phyloP scores from a whole-genome alignment of 139 green algal species.

The Coelastrella sp. region DNA sequence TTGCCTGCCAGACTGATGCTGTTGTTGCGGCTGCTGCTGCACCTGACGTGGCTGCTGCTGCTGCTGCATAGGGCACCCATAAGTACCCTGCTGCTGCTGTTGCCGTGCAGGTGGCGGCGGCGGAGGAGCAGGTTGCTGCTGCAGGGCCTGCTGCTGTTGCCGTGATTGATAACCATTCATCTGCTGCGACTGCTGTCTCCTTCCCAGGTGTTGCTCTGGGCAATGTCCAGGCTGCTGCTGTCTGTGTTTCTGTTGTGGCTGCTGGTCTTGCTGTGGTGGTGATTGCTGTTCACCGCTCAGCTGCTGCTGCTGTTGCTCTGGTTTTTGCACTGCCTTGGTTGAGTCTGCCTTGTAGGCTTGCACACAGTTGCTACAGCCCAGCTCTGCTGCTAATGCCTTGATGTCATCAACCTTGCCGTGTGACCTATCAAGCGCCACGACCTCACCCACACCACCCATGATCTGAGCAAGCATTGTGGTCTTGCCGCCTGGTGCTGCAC shows the following conservation, averaged over 20 bases:
- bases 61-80: too few species aligned
- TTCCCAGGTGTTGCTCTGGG: neutral
- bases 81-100: too few species aligned
- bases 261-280: neutral
- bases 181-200: neutral
- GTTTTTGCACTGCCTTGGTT: slow-evolving; percentile 49
- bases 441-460: slow-evolving; percentile 69
- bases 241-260: neutral
- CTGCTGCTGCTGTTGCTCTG: slow-evolving; percentile 8
- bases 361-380: slow-evolving; percentile 73
- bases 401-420: slow-evolving; percentile 80
- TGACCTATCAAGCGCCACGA: slow-evolving; percentile 88
- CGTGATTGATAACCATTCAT: neutral
- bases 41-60: slow-evolving; percentile 5
- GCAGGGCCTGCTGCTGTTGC: too few species aligned
- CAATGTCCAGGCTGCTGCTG: neutral
- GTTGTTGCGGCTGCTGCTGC: neutral
- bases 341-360: slow-evolving; percentile 83
- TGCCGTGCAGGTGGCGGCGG: too few species aligned
- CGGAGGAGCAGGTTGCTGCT: too few species aligned
- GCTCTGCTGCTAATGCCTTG: slow-evolving; percentile 71
- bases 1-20: neutral
- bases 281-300: neutral
- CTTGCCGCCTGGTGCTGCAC: slow-evolving; percentile 92
- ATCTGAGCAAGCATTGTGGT: slow-evolving; percentile 88